A percentile compares a stretch with the other conserved stretches of the same genome.
These are phyloP conservation scores for Trametes maxima DNA, from an alignment of 768 basidiomycete species.

Conservation along the genomic window DNA sequence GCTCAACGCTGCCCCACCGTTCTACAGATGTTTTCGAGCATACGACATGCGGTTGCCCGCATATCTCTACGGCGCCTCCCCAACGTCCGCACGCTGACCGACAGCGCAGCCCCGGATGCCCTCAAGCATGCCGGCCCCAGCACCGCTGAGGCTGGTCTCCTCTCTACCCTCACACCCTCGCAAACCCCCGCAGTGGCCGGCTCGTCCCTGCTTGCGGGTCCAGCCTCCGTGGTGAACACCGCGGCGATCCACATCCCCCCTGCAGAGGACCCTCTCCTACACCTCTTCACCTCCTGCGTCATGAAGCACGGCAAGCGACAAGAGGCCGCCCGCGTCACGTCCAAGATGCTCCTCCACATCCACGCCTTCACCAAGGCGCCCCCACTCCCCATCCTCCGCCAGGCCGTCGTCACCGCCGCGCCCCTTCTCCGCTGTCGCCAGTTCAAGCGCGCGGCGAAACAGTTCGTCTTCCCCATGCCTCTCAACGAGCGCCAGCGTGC, in stretches of 20 bases:
- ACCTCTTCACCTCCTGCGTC: slow-evolving; percentile 62
- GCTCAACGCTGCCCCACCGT: neutral
- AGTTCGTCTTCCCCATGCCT: slow-evolving; percentile 64
- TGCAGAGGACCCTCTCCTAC: slow-evolving; percentile 72
- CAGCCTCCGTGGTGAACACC: neutral
- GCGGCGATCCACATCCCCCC: slow-evolving; percentile 59
- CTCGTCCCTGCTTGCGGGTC: neutral
- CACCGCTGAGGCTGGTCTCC: neutral
- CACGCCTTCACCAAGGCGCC: slow-evolving; percentile 74
- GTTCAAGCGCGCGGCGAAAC: slow-evolving; percentile 66
- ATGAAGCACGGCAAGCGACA: slow-evolving; percentile 64
- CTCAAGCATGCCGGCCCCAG: slow-evolving; percentile 2
- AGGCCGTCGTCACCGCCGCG: slow-evolving; percentile 67
- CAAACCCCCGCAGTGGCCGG: neutral
- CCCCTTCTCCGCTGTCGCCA: slow-evolving; percentile 69
- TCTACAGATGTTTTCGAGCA: slow-evolving; percentile 7
- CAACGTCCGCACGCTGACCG: slow-evolving; percentile 12
- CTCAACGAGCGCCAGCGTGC: slow-evolving; percentile 82
- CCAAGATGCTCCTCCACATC: slow-evolving; percentile 68
- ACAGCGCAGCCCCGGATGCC: slow-evolving; percentile 8
- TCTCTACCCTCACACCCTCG: neutral
- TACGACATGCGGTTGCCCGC: slow-evolving; percentile 8
- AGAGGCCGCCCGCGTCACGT: slow-evolving; percentile 71
- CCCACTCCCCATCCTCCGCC: slow-evolving; percentile 78
- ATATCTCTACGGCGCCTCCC: slow-evolving; percentile 1